Base-by-base conservation (phyloP, 331 rosid genomes). In the Rosa hybrid region DNA sequence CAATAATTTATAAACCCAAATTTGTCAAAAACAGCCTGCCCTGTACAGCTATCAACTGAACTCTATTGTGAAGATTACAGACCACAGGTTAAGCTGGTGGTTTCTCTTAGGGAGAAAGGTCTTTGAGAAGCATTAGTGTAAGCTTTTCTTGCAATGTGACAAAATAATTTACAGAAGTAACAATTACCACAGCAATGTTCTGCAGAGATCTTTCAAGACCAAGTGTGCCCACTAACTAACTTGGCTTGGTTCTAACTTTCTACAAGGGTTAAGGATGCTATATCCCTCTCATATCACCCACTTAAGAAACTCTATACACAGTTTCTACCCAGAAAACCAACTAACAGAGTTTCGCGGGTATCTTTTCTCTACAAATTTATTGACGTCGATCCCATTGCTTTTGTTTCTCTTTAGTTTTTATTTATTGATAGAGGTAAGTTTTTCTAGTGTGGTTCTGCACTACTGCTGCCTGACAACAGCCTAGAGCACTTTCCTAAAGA, bases 1-100 rank as follows among this genome's bases (percentile, higher is more conserved):
- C 79, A 56, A 41, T 2, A 50, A 67, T 78, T 34, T 63, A 75
- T 51, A 45, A 10, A 39, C 71, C 39, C 46, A 21, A 68, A 71
- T 54, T 3, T 14, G 48, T 78, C 44, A 42, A 30, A 73, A 78
- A 30, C 49, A 44, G 4, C 53, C 54, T 10, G 14, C 30, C 27
- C 14, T 10, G 8, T 14, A 62, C 23, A 25, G 46, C 46, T 54
- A 53, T 69, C 23, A 62, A 57, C 39, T 27, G 38, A 51, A 27
- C 34, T 17, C 14, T 65, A 9, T 57, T 17, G 21, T 2, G 10
- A 68, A 78, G 27, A 20, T 41, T 6, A 67, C 71, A 67, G 23
- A 65, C 2, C 45, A 67, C 71, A 67, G 38, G 71, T 39, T 16
- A 67, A 7, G 45, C 18, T 67, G 46, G 48, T 7, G 18, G 17